phyloP scores from a whole-genome alignment of 495 filamentous ascomycete species.

The Eremomyces bilateralis region DNA sequence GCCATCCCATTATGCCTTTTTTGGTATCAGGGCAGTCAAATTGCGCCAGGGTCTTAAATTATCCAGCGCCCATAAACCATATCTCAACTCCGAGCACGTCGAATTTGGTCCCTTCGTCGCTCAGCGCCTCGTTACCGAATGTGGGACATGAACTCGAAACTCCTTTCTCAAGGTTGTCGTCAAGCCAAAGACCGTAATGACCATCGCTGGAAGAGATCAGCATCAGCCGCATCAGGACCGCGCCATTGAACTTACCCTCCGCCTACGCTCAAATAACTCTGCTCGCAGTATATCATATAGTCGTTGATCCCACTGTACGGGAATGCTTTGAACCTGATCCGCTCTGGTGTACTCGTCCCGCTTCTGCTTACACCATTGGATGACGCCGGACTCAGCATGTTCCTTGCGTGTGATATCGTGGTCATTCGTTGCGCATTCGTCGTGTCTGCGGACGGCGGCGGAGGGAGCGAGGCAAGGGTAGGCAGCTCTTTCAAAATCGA shows the following conservation, averaged over 20 bases:
- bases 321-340: slow-evolving; percentile 88
- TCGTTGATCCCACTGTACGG: slow-evolving; percentile 92
- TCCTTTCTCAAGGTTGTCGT: slow-evolving; percentile 69
- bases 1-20: too few relatives aligned
- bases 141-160: slow-evolving; percentile 64
- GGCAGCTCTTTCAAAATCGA: slow-evolving; percentile 32
- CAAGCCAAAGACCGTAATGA: slow-evolving; percentile 80
- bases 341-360: slow-evolving; percentile 28
- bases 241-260: slow-evolving; percentile 35
- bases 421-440: slow-evolving; percentile 48
- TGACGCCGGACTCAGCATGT: slow-evolving; percentile 11
- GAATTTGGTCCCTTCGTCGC: slow-evolving; percentile 83
- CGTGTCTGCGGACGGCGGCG: slow-evolving; percentile 55
- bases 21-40: too few relatives aligned
- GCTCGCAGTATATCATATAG: slow-evolving; percentile 85
- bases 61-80: slow-evolving; percentile 48
- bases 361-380: slow-evolving; percentile 15
- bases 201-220: slow-evolving; percentile 36
- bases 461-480: slow-evolving; percentile 33
- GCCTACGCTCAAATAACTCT: slow-evolving; percentile 62
- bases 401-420: slow-evolving; percentile 28
- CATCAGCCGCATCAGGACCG: slow-evolving; percentile 4
- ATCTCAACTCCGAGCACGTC: slow-evolving; percentile 80
- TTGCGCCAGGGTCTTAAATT: too few relatives aligned
- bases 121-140: slow-evolving; percentile 90